A percentile compares a stretch with the other conserved stretches of the same genome.
phyloP scores from a whole-genome alignment of 1,284 basidiomycete species.

The Schizopora paradoxa region DNA sequence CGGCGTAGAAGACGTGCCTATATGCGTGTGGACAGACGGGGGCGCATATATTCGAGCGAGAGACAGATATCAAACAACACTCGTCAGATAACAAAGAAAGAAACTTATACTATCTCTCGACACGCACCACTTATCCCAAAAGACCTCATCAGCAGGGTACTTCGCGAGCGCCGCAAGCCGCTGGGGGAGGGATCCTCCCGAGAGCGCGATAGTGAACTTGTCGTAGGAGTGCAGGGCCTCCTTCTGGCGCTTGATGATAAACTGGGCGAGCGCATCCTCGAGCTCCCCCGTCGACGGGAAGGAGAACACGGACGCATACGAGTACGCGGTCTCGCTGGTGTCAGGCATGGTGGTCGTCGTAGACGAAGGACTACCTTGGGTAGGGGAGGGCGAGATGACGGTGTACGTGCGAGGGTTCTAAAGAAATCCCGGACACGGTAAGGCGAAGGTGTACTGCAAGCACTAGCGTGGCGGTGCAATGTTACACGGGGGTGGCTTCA shows the following conservation, averaged over 20 bases:
- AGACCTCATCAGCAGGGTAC: slow-evolving; percentile 68
- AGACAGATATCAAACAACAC: no score
- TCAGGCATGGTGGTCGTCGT: slow-evolving; percentile 27
- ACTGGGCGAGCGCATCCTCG: slow-evolving; percentile 66
- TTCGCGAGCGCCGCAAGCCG: slow-evolving; percentile 74
- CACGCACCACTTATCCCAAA: slow-evolving; percentile 93
- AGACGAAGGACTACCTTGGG: no score
- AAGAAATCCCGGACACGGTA: no score
- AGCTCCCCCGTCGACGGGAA: slow-evolving; percentile 61
- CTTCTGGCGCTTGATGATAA: slow-evolving; percentile 84
- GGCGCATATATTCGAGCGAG: slow-evolving; percentile 1
- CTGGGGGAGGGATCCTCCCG: slow-evolving; percentile 89
- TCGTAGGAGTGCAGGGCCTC: slow-evolving; percentile 86
- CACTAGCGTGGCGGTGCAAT: no score
- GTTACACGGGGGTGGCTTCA: no score
- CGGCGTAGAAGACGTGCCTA: slow-evolving; percentile 98
- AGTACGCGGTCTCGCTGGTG: slow-evolving; percentile 47
- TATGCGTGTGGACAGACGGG: slow-evolving; percentile 10
- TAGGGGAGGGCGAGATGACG: no score
- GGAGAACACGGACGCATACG: slow-evolving; percentile 75
- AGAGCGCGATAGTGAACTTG: slow-evolving; percentile 89
- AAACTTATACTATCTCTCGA: slow-evolving; percentile 11
- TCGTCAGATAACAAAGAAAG: background rate
- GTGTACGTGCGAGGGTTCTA: no score
- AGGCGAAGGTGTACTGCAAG: no score